A percentile compares a stretch with the other conserved stretches of the same genome.
phyloP scores from a whole-genome alignment of 2,329 filamentous ascomycete genomes.

The Fusarium illudens region DNA sequence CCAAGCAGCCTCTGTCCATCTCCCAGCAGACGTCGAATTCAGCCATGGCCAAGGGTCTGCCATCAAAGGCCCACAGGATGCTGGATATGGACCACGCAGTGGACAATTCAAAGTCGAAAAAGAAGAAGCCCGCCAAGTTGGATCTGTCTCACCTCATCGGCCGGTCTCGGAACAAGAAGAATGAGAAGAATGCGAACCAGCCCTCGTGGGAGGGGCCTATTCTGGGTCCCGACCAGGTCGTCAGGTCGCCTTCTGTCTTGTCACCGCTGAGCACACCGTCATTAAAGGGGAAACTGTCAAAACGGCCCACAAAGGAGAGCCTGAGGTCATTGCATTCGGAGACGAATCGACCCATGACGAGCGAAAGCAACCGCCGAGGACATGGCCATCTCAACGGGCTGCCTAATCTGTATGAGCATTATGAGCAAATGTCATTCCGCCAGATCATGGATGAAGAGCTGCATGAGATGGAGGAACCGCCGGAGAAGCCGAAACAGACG shows the following conservation, averaged over 20 bases:
- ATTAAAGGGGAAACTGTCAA: conserved; percentile 45
- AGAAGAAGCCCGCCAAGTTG: conserved; percentile 58
- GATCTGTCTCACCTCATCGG: conserved; percentile 58
- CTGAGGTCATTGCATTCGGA: conserved; percentile 39
- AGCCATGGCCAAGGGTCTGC: conserved; percentile 65
- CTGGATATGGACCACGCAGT: conserved; percentile 55
- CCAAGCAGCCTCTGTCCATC: conserved; percentile 63
- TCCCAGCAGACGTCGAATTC: conserved; percentile 68
- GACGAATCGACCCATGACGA: conserved; percentile 36
- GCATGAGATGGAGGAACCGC: conserved; percentile 19
- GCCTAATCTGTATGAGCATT: conserved; percentile 64
- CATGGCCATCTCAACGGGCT: conserved; percentile 50
- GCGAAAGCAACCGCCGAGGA: conserved; percentile 37
- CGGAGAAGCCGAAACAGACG: conserved; percentile 21
- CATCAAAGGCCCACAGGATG: conserved; percentile 56
- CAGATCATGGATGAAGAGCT: conserved; percentile 47
- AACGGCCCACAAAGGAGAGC: conserved; percentile 50
- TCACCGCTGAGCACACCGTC: conserved; percentile 48
- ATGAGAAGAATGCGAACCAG: conserved; percentile 45
- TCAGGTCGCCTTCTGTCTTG: conserved; percentile 54
- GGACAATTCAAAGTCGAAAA: conserved; percentile 37
- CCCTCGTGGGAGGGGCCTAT: conserved; percentile 46
- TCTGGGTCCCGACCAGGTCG: conserved; percentile 49
- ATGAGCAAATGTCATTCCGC: conserved; percentile 64
- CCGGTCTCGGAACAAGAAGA: conserved; percentile 43